These are phyloP conservation scores for Aspergillus ochraceoroseus DNA, from an alignment of 2,329 filamentous ascomycete species.

Conservation along the genomic window DNA sequence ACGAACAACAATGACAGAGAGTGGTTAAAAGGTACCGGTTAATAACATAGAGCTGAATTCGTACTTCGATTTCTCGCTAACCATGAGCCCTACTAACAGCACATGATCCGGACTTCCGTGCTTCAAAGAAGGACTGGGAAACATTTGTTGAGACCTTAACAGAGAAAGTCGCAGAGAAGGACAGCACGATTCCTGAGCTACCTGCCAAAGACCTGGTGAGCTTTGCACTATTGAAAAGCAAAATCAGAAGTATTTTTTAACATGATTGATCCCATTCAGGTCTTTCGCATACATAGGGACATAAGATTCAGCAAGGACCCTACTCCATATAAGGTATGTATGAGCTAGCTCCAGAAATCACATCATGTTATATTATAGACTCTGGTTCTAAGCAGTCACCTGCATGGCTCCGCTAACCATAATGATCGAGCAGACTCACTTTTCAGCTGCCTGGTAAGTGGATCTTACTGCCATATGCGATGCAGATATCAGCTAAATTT, in stretches of 20 bases:
- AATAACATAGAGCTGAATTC: not conserved
- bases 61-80: constrained; percentile 6
- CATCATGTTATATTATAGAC: not conserved
- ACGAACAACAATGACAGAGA: constrained; percentile 57
- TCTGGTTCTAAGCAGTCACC: not conserved
- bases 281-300: constrained; percentile 84
- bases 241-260: constrained; percentile 11
- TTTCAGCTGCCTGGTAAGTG: constrained; percentile 70
- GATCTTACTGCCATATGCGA: constrained; percentile 9
- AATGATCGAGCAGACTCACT: constrained; percentile 58
- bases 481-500: constrained; percentile 20
- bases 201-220: constrained; percentile 73
- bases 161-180: constrained; percentile 63
- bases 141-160: constrained; percentile 70
- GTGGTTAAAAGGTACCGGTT: constrained; percentile 57
- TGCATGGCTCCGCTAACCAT: constrained; percentile 19
- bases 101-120: constrained; percentile 73
- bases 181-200: constrained; percentile 79
- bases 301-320: constrained; percentile 77
- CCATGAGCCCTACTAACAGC: constrained; percentile 46
- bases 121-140: constrained; percentile 74
- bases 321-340: constrained; percentile 76
- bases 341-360: constrained; percentile 3
- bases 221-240: not conserved
- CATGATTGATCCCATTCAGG: constrained; percentile 35